These are phyloP conservation scores for Phytophthora capsici DNA, from an alignment of 352 stramenopile species.

Conservation along the genomic window DNA sequence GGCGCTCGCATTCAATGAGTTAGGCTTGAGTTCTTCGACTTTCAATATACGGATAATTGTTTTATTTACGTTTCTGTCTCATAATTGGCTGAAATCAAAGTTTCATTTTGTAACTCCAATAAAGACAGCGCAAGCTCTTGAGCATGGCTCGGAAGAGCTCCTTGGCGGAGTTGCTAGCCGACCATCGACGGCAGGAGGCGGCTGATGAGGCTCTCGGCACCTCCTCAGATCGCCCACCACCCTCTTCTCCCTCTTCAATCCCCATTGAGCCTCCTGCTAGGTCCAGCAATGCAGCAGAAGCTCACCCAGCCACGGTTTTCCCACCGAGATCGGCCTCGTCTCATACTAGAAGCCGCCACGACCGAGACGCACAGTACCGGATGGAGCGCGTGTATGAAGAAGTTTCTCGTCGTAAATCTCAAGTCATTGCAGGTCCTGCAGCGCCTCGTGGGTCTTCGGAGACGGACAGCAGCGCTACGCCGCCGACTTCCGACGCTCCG, in stretches of 20 bases:
- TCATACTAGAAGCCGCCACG: conserved; percentile 7
- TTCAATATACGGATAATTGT: conserved; percentile 17
- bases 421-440: conserved; percentile 16
- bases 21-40: background rate
- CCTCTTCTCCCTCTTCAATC: conserved; percentile 1
- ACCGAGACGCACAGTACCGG: conserved; percentile 42
- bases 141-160: conserved; percentile 40
- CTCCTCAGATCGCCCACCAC: background rate
- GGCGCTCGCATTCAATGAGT: background rate
- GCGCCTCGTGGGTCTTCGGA: conserved; percentile 30
- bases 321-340: conserved; percentile 14
- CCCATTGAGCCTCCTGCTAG: background rate
- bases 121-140: conserved; percentile 27
- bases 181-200: conserved; percentile 36
- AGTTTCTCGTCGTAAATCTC: conserved; percentile 48
- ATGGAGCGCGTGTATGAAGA: conserved; percentile 66
- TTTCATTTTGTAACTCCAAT: conserved; percentile 20
- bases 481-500: conserved; percentile 16
- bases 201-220: background rate
- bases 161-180: conserved; percentile 32
- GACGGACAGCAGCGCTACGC: conserved; percentile 35
- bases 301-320: background rate
- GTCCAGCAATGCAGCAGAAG: conserved; percentile 22
- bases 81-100: conserved; percentile 24
- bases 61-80: conserved; percentile 9